Percentiles rank a stretch among this genome's conserved stretches.
phyloP scores from a whole-genome alignment of 768 basidiomycete species.

The Rhodocollybia butyracea region DNA sequence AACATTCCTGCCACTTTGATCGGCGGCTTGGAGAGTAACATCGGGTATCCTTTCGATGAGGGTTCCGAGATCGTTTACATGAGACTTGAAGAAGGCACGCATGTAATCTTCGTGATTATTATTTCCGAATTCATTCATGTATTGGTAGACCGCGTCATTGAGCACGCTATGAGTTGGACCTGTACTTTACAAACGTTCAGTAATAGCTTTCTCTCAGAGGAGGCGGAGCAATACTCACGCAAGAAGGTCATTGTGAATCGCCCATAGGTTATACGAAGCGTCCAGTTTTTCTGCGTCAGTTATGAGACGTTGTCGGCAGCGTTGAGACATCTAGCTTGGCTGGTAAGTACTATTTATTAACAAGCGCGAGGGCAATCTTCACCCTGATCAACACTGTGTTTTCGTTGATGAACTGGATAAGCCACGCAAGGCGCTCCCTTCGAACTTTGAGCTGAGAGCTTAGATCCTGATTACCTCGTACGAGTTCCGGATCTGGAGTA shows the following conservation, averaged over 20 bases:
- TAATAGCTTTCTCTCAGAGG: not conserved
- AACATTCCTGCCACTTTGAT: conserved; percentile 41
- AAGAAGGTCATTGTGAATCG: conserved; percentile 65
- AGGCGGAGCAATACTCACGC: conserved; percentile 37
- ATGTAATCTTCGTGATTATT: conserved; percentile 70
- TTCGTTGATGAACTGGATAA: conserved; percentile 88
- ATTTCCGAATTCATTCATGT: conserved; percentile 59
- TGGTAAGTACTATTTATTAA: not conserved
- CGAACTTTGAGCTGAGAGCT: conserved; percentile 72
- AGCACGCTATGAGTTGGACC: conserved; percentile 60
- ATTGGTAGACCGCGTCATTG: conserved; percentile 65
- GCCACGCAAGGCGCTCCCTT: conserved; percentile 72
- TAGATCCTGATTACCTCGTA: conserved; percentile 76
- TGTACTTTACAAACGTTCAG: conserved; percentile 32
- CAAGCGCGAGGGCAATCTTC: conserved; percentile 8
- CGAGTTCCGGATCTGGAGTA: conserved; percentile 56
- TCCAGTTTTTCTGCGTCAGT: conserved; percentile 86
- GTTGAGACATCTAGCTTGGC: conserved; percentile 68
- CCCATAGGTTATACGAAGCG: conserved; percentile 80
- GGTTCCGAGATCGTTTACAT: conserved; percentile 61
- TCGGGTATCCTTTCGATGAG: conserved; percentile 61
- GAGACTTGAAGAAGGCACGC: conserved; percentile 79
- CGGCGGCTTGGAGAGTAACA: conserved; percentile 40
- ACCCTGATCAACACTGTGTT: conserved; percentile 81
- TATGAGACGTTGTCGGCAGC: conserved; percentile 69